A percentile compares a stretch with the other conserved stretches of the same genome.
Conservation (phyloP, 768 basidiomycete species). For the Rhodocollybia butyracea region DNA sequence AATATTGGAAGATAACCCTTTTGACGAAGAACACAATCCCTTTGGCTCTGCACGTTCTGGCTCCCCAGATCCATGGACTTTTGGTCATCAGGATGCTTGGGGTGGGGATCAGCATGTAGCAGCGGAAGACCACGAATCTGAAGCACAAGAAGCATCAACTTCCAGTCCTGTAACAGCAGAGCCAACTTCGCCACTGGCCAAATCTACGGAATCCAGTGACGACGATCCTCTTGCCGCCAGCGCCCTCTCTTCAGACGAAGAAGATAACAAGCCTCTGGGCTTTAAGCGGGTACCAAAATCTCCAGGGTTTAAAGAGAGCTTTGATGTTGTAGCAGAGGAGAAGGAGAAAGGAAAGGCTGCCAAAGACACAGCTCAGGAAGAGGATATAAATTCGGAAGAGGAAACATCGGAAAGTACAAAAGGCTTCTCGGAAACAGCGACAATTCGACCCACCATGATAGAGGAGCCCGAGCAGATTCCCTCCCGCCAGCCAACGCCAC, state of each 20-base stretch:
- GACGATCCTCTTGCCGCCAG: constrained; percentile 30
- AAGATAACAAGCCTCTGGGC: constrained; percentile 25
- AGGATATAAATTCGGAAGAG: constrained; percentile 3
- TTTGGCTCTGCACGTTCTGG: constrained; percentile 54
- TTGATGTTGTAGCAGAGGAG: constrained; percentile 13
- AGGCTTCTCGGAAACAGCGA: constrained; percentile 39
- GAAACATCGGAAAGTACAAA: constrained; percentile 10
- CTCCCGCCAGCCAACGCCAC: constrained; percentile 14
- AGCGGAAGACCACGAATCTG: neutral
- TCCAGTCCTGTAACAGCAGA: constrained; percentile 20
- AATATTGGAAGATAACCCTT: constrained; percentile 72
- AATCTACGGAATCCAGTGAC: constrained; percentile 20
- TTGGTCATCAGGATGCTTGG: constrained; percentile 22
- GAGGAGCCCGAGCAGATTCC: constrained; percentile 27
- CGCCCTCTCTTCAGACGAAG: constrained; percentile 28
- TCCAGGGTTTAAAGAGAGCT: constrained; percentile 54
- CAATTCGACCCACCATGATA: constrained; percentile 34
- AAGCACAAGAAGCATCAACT: constrained; percentile 21
- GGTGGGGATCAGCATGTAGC: constrained; percentile 3
- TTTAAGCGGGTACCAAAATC: constrained; percentile 9
- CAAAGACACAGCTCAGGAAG: constrained; percentile 6
- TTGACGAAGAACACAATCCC: constrained; percentile 50
- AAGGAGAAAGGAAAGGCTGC: constrained; percentile 7
- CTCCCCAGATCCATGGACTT: constrained; percentile 79
- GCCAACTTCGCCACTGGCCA: constrained; percentile 20